These are phyloP conservation scores for Hypoxylon rickii DNA, from an alignment of 495 filamentous ascomycete genomes.

Conservation along the genomic window DNA sequence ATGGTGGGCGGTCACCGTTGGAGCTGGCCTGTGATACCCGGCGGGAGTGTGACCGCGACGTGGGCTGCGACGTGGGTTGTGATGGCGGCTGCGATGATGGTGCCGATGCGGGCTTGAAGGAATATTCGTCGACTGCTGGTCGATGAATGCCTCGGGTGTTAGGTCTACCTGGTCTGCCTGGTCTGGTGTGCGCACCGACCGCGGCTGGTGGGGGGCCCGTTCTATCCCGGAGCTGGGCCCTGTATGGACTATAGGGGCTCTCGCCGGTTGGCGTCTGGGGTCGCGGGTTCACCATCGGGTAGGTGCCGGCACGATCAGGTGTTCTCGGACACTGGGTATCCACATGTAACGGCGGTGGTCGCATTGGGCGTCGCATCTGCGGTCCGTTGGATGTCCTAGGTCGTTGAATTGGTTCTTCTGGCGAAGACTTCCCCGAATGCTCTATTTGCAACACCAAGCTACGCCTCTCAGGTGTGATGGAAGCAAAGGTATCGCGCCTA, in stretches of 20 bases:
- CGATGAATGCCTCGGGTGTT: slow-evolving; percentile 20
- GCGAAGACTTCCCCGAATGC: slow-evolving; percentile 38
- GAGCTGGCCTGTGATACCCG: slow-evolving; percentile 27
- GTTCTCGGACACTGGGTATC: slow-evolving; percentile 18
- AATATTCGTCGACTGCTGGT: slow-evolving; percentile 24
- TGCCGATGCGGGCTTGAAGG: too few relatives aligned
- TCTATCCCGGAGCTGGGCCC: slow-evolving; percentile 10
- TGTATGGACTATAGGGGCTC: slow-evolving; percentile 14
- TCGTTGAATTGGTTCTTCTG: slow-evolving; percentile 6
- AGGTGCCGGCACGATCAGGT: slow-evolving; percentile 27
- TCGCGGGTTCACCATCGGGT: slow-evolving; percentile 13
- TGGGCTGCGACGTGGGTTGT: slow-evolving; percentile 4
- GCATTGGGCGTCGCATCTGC: slow-evolving; percentile 12
- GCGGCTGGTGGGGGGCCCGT: slow-evolving; percentile 20
- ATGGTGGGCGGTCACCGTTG: slow-evolving; percentile 24
- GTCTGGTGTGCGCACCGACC: slow-evolving; percentile 12
- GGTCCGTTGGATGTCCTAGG: slow-evolving; percentile 23
- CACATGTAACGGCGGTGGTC: slow-evolving; percentile 35
- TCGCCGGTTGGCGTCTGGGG: slow-evolving; percentile 24
- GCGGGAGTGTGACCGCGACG: slow-evolving; percentile 4
- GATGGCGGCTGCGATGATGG: too few relatives aligned
- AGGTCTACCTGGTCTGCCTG: slow-evolving; percentile 6
- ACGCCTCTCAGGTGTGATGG: slow-evolving; percentile 37
- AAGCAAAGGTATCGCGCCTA: slow-evolving; percentile 48
- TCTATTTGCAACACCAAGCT: slow-evolving; percentile 55